Base-by-base conservation (phyloP, 768 basidiomycete genomes). In the Rhizopogon salebrosus region DNA sequence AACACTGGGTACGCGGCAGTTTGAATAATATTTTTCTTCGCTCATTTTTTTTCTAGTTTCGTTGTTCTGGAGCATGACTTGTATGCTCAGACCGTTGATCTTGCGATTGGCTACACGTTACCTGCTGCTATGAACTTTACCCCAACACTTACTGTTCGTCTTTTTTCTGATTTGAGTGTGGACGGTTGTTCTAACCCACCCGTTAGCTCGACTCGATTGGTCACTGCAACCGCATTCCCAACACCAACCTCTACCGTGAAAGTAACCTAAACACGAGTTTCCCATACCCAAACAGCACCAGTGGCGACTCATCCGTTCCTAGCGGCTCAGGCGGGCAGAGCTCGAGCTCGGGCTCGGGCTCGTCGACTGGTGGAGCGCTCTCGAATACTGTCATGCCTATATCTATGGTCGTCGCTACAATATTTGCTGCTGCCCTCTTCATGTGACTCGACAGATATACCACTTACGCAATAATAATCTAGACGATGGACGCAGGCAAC, bases 31-130 rank as follows among this genome's bases (percentile, higher is more conserved):
- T 6, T 13, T 26, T 18, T 14, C 27, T 43, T 16, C 49, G 45
- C 55, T 54, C 52, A 20, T 37, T 10, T 38, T 11, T 48, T 35
- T 38, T 24, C 52, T 61, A 77, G 92, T 62, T 97, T 98, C 75
- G 83, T 95, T 61, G 90, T 95, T 31, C 75, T 98, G 51, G 79
- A 93, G 67, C 92, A 94, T 60, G 95, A 97, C 68, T 74, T 95
- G 35, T 95, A 75, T 58, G 70, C 85, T 57, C 82, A 91, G 62
- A 89, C 91, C 11, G 92, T 95, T 48, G 91, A 95, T 61, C 82
- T 98, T 57, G 94, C 94, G 26, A 78, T 87, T 53, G 92, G 89
- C 22, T 94, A 93, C 72, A 86, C 90, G 57, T 75, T 97, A 16
- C 80, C 89, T 53, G 76, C 84, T 26, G 95, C 92, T 20, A 67